Conservation (phyloP, 768 basidiomycete species). For the Agaricus subrufescens region DNA sequence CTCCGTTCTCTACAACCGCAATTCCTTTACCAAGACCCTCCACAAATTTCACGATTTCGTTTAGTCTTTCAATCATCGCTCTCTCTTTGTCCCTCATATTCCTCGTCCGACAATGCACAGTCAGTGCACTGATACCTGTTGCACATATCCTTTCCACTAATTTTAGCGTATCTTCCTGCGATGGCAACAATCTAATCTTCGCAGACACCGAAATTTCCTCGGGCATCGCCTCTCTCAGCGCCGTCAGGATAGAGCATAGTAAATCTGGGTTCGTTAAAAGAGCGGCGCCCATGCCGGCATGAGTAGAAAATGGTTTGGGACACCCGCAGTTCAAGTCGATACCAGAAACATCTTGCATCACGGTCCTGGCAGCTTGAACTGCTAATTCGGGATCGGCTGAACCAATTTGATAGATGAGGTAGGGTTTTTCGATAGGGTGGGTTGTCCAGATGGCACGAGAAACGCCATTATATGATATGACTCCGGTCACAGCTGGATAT, state of each 20-base stretch:
- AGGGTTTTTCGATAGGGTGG: slow-evolving; percentile 92
- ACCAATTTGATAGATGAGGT: slow-evolving; percentile 94
- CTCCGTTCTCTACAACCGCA: slow-evolving; percentile 93
- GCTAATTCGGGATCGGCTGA: slow-evolving; percentile 87
- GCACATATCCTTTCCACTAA: slow-evolving; percentile 85
- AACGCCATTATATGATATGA: slow-evolving; percentile 82
- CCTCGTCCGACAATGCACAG: slow-evolving; percentile 92
- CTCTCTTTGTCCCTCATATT: slow-evolving; percentile 83
- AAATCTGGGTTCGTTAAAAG: slow-evolving; percentile 88
- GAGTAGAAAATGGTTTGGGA: slow-evolving; percentile 93
- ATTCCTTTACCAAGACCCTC: slow-evolving; percentile 67
- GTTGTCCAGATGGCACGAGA: slow-evolving; percentile 84
- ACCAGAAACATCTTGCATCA: slow-evolving; percentile 86
- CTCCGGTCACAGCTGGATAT: slow-evolving; percentile 69
- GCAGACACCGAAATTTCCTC: slow-evolving; percentile 84
- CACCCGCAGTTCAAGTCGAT: slow-evolving; percentile 98
- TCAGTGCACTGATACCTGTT: slow-evolving; percentile 86
- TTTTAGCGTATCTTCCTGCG: slow-evolving; percentile 81
- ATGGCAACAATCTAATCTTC: slow-evolving; percentile 87
- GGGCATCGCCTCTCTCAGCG: slow-evolving; percentile 68
- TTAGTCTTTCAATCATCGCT: slow-evolving; percentile 73
- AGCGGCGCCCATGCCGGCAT: slow-evolving; percentile 95
- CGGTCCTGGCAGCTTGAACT: slow-evolving; percentile 83
- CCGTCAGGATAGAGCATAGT: slow-evolving; percentile 81
- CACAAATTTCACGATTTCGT: slow-evolving; percentile 85